Evolutionary conservation across 225 moss, liverwort and hornwort genomes (phyloP), one percentile per base, ranked within the genome.

Genomic region (Asterella californica): DNA sequence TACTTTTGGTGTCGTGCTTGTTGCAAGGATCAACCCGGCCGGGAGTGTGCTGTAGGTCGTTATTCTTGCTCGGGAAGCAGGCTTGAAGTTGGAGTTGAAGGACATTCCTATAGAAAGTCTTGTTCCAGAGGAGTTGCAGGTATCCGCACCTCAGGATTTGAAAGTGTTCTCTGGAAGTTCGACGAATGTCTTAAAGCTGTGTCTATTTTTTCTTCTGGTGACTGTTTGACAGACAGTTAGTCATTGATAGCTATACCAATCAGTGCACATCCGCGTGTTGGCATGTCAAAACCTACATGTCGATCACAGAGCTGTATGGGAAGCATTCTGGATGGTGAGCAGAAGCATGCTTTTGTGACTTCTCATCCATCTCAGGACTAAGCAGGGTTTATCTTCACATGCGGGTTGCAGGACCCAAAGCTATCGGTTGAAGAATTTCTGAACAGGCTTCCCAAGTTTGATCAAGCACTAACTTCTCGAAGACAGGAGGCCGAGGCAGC

Each of bases 51-150:
- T 55, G 66, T 78, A 90, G 94, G 94, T 94, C 49, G 87, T 99
- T 45, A 99, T 99, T 83, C 91, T 99, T 81, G 99, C 95, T 55
- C 90, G 99, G 76, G 99, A 99, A 87, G 92, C 91, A 65, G 99
- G 95, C 45, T 79, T 99, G 85, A 88, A 81, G 76, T 85, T 99
- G 82, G 93, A 95, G 80, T 83, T 99, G 45, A 76, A 84, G 62
- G 93, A 92, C 80, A 88, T 99, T 75, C 92, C 81, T 54, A 72
- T 99, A 48, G 85, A 92, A 75, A 95, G 86, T 71, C 78, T 99
- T 77, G 99, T 99, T 75, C 91, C 99, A 30, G 74, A 88, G 78
- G 84, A 88, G 68, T 82, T 99, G 78, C 88, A 88, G 89, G 93
- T 95, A 87, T 37, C 19, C 9, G 27, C 24, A n/a, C 12, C 48